Percentiles rank a stretch among this genome's conserved stretches.
Conservation (phyloP, 2,329 filamentous ascomycete species). For the Fusarium sp. region DNA sequence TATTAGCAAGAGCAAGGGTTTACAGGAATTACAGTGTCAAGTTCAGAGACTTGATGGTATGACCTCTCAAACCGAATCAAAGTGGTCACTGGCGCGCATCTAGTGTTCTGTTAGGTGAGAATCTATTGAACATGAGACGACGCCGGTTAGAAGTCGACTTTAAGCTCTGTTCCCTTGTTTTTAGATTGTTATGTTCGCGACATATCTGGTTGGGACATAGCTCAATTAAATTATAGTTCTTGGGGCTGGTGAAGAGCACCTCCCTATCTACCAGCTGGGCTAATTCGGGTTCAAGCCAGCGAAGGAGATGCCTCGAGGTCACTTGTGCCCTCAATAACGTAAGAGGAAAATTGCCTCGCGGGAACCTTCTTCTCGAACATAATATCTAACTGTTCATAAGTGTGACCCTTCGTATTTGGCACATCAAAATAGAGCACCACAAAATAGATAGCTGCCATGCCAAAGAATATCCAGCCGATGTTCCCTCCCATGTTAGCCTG, state of each 20-base stretch:
- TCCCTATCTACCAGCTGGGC: neutral
- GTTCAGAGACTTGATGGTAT: too few species aligned
- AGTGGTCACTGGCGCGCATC: too few species aligned
- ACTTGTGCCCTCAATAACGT: neutral
- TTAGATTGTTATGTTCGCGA: neutral
- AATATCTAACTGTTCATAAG: conserved; percentile 5
- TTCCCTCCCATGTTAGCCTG: conserved; percentile 17
- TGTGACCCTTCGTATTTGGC: conserved; percentile 5
- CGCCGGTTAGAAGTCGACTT: too few species aligned
- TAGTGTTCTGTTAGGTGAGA: too few species aligned
- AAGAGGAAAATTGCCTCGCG: neutral
- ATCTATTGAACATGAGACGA: too few species aligned
- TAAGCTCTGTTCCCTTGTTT: neutral
- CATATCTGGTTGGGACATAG: rapidly evolving
- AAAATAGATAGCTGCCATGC: conserved; percentile 6
- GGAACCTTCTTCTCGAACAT: conserved; percentile 18
- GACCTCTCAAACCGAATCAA: too few species aligned
- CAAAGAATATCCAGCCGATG: conserved; percentile 10
- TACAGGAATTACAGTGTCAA: too few species aligned
- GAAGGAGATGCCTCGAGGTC: neutral
- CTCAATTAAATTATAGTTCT: too few species aligned
- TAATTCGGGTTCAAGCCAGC: neutral
- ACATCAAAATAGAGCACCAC: conserved; percentile 4
- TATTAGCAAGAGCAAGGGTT: too few species aligned
- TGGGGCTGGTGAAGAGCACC: neutral